Conservation (phyloP, 75 land plant species). For the Pinus albicaulis region DNA sequence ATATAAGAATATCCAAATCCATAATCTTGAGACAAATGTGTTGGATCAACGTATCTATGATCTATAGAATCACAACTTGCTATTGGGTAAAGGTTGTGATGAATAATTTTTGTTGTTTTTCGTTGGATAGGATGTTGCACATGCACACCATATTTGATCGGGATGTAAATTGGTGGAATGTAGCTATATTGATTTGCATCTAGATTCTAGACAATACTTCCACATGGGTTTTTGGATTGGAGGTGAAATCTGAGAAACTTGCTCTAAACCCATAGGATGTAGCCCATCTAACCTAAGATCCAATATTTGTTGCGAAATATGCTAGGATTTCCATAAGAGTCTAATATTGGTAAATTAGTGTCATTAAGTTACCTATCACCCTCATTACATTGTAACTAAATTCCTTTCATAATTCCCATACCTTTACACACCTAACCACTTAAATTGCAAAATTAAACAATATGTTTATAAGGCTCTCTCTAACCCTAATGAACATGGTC, state of each 20-base stretch:
- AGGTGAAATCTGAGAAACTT: background rate
- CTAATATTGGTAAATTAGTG: background rate
- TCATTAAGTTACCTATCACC: background rate
- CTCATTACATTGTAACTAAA: background rate
- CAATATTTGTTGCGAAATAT: background rate
- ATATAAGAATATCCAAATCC: background rate
- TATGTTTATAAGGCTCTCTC: no score
- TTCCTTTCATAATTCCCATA: no score
- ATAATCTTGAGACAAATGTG: background rate
- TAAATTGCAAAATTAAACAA: no score
- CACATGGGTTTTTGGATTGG: background rate
- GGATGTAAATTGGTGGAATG: background rate
- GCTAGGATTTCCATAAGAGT: background rate
- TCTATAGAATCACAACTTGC: background rate
- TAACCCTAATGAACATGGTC: no score
- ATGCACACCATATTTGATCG: background rate
- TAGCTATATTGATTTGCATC: conserved; percentile 5
- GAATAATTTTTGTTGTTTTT: background rate
- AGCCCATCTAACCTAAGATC: background rate
- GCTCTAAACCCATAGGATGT: background rate
- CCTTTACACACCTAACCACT: no score
- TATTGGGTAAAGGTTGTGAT: background rate
- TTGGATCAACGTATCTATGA: background rate
- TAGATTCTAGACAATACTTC: background rate
- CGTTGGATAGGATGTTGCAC: background rate